Conservation (phyloP, 805 yeast species). For the Diddensiella santjacobensis region DNA sequence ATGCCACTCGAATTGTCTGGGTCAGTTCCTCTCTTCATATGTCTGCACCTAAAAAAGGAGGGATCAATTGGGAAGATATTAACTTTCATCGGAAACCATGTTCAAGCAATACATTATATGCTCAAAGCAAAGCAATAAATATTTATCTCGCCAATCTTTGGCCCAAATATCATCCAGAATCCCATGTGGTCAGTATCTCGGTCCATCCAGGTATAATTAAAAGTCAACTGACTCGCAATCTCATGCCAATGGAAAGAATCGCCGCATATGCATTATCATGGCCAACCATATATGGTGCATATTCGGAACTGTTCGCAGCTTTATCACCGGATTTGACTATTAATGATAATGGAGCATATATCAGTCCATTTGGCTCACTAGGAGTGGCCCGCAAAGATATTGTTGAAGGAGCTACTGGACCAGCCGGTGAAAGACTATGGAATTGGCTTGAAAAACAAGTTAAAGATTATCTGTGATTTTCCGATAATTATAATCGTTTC, state of each 20-base stretch:
- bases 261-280: conserved; percentile 13
- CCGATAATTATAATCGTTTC: no score
- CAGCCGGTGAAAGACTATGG: conserved; percentile 35
- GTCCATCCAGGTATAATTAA: conserved; percentile 42
- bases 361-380: conserved; percentile 42
- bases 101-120: conserved; percentile 30
- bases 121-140: conserved; percentile 44
- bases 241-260: background rate
- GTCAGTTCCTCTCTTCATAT: conserved; percentile 41
- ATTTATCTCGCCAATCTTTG: conserved; percentile 38
- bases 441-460: conserved; percentile 31
- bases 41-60: conserved; percentile 33
- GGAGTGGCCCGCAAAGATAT: conserved; percentile 40
- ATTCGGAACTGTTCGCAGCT: conserved; percentile 43
- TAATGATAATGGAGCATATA: conserved; percentile 36
- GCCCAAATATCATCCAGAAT: conserved; percentile 33
- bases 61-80: conserved; percentile 38
- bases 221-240: conserved; percentile 36
- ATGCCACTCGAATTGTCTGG: conserved; percentile 36
- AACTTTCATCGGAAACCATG: conserved; percentile 22
- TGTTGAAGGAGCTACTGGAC: conserved; percentile 31
- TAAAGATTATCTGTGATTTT: background rate
- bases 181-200: conserved; percentile 35
- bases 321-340: conserved; percentile 38
- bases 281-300: conserved; percentile 39